Base-by-base conservation (phyloP, 257 asterid genomes). In the Buddleja alternifolia region DNA sequence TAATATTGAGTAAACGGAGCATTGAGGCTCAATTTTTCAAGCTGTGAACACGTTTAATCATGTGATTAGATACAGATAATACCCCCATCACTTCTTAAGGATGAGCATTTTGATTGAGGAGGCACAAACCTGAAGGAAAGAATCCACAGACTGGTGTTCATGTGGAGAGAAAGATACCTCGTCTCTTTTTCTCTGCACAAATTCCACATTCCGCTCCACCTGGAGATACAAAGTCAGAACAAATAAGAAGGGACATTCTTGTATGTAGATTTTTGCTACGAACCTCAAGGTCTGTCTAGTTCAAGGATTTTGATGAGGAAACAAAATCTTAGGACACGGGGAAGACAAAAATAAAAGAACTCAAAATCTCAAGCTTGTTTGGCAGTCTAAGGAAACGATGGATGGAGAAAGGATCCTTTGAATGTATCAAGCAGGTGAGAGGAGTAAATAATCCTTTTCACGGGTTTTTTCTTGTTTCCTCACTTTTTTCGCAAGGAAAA, bases 151-250 rank as follows among this genome's bases (percentile, higher is more conserved):
- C 78, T 84, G 86, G 69, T 89, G 93, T 72, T 94, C 96, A 44
- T 82, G 84, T 7, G 99, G 99, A 34, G 97, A 94, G 82, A 84
- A 89, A 60, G 96, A 60, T 23, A 81, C 90, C 54, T 91, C 99
- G 4, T 85, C 93, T 86, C 97, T 91, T 84, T 83, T 91, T 77
- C 72, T 89, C 86, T 89, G 97, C 77, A 91, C 90, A 69, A 84
- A 82, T 39, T 79, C 86, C 53, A 83, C 93, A 81, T 89, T 91
- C 71, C 78, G 87, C 82, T 94, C 97, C 75, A 91, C 90, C 97
- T 89, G 83, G 76, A 72, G 60, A 15, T 69, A 50, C 71, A 72
- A 64, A 72, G 32, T 34, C 15, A 75, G 53, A 12, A 16, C 50
- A 66, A 57, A 46, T 9, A 66, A 68, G 5, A 17, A 69, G 40